phyloP scores from a whole-genome alignment of 495 filamentous ascomycete genomes.

The Trichoderma reesei region DNA sequence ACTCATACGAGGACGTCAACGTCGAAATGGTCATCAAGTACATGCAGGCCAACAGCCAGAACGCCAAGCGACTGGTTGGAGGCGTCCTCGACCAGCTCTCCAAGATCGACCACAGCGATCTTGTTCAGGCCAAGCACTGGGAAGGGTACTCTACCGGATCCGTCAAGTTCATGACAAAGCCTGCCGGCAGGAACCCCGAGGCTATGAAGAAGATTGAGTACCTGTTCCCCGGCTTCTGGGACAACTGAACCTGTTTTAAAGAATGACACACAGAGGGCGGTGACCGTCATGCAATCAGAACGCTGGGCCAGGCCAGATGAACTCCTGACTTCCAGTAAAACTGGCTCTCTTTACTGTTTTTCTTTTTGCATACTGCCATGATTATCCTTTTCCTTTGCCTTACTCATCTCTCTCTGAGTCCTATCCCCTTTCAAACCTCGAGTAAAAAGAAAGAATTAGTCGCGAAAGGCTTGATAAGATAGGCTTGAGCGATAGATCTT shows the following conservation, averaged over 20 bases:
- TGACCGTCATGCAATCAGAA: background rate
- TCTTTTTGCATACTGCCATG: background rate
- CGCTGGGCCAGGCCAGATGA: background rate
- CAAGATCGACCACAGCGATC: slow-evolving; percentile 60
- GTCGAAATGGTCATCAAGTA: slow-evolving; percentile 96
- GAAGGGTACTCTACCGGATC: slow-evolving; percentile 51
- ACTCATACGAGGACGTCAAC: slow-evolving; percentile 63
- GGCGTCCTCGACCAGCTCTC: slow-evolving; percentile 80
- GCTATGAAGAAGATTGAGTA: slow-evolving; percentile 62
- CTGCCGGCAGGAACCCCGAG: slow-evolving; percentile 50
- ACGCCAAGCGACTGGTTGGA: slow-evolving; percentile 74
- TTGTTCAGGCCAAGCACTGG: slow-evolving; percentile 72
- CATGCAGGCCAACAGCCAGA: slow-evolving; percentile 85
- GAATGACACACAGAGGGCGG: background rate
- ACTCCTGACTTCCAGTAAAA: background rate
- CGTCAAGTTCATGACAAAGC: slow-evolving; percentile 65
- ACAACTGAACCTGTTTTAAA: slow-evolving; percentile 7
- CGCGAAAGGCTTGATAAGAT: background rate
- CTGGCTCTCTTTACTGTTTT: background rate
- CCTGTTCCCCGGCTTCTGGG: slow-evolving; percentile 60
- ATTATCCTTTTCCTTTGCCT: background rate
- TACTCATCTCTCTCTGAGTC: background rate
- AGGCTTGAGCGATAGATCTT: background rate
- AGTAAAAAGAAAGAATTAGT: too few relatives aligned
- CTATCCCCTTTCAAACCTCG: too few relatives aligned